A percentile compares a stretch with the other conserved stretches of the same genome.
Conservation (phyloP, 2,329 filamentous ascomycete species). For the Pseudodiploospora longispora region DNA sequence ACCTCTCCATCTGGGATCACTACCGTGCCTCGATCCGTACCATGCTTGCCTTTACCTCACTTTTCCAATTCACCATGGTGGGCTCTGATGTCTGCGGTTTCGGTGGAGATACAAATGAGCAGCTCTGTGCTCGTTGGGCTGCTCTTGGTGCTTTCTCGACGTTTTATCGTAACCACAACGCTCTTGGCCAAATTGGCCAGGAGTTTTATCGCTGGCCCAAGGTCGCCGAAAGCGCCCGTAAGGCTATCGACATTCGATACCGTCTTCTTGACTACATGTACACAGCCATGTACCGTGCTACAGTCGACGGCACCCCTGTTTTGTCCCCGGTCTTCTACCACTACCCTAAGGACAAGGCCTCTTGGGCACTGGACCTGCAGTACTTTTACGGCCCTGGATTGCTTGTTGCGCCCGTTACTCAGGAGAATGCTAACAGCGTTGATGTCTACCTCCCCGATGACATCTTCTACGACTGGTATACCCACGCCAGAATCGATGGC, state of each 20-base stretch:
- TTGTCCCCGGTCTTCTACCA: slow-evolving; percentile 65
- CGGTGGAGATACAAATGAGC: slow-evolving; percentile 51
- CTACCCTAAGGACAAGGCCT: slow-evolving; percentile 47
- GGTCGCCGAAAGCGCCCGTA: slow-evolving; percentile 56
- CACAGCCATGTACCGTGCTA: slow-evolving; percentile 58
- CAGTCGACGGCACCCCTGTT: slow-evolving; percentile 52
- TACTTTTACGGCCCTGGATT: slow-evolving; percentile 43
- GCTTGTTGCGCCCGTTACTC: slow-evolving; percentile 41
- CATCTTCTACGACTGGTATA: slow-evolving; percentile 46
- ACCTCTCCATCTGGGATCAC: slow-evolving; percentile 60
- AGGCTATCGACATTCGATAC: slow-evolving; percentile 66
- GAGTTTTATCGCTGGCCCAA: slow-evolving; percentile 63
- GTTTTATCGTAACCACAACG: slow-evolving; percentile 65
- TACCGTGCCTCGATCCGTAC: slow-evolving; percentile 74
- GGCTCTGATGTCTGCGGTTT: slow-evolving; percentile 75
- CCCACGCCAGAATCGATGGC: slow-evolving; percentile 34
- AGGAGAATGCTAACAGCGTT: slow-evolving; percentile 35
- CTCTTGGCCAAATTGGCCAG: slow-evolving; percentile 37
- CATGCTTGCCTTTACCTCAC: slow-evolving; percentile 61
- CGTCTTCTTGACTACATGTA: slow-evolving; percentile 76
- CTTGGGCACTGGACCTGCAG: slow-evolving; percentile 39
- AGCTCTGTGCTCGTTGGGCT: slow-evolving; percentile 62
- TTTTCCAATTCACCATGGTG: slow-evolving; percentile 63
- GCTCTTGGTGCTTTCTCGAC: slow-evolving; percentile 61
- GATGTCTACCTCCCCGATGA: slow-evolving; percentile 41